Percentiles rank a stretch among this genome's conserved stretches.
These are phyloP conservation scores for Malbranchea zuffiana DNA, from an alignment of 2,329 filamentous ascomycete species.

Conservation along the genomic window DNA sequence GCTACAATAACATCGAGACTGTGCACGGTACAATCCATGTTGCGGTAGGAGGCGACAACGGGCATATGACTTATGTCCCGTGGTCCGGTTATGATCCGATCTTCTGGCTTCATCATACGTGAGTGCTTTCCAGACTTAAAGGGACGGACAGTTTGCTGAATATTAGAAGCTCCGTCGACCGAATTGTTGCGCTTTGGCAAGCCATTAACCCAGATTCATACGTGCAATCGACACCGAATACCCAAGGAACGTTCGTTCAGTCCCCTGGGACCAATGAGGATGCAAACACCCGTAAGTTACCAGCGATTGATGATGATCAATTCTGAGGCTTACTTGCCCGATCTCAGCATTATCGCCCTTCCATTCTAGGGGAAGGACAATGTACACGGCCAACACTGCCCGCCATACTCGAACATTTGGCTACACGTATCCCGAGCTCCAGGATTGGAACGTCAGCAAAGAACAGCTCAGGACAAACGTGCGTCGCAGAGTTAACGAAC, in stretches of 20 bases:
- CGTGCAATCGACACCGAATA: constrained; percentile 46
- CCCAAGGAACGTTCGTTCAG: constrained; percentile 52
- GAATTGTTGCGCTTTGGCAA: constrained; percentile 69
- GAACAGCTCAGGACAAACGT: constrained; percentile 35
- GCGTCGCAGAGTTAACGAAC: constrained; percentile 45
- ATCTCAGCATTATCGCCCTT: constrained; percentile 53
- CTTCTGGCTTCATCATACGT: constrained; percentile 63
- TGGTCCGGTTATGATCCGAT: constrained; percentile 70
- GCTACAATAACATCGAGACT: constrained; percentile 30
- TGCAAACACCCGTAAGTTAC: constrained; percentile 37
- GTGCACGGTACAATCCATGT: constrained; percentile 42
- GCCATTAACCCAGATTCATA: constrained; percentile 57
- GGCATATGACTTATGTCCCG: constrained; percentile 60
- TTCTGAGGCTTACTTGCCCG: background rate
- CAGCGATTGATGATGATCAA: background rate
- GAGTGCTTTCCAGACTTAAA: constrained; percentile 14
- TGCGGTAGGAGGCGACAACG: constrained; percentile 45
- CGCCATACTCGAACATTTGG: constrained; percentile 53
- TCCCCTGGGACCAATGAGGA: constrained; percentile 45
- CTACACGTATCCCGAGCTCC: constrained; percentile 63
- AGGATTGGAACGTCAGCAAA: constrained; percentile 30
- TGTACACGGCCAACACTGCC: constrained; percentile 57
- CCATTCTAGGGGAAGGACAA: constrained; percentile 45
- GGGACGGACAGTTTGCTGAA: background rate
- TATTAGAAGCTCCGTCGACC: constrained; percentile 52